Base-by-base conservation (phyloP, 148 eudicot genomes). In the Silene uniflora region DNA sequence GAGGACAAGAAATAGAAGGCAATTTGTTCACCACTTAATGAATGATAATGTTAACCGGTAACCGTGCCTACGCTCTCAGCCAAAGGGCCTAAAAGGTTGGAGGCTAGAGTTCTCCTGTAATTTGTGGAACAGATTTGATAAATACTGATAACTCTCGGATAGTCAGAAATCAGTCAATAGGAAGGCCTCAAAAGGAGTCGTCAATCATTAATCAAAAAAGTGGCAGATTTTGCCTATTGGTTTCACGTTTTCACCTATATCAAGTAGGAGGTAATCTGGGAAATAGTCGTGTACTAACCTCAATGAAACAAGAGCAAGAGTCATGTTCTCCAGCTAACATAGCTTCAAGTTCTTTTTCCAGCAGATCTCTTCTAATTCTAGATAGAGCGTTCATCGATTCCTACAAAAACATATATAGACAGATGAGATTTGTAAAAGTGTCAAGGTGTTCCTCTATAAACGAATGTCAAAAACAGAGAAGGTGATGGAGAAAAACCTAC, bases 271-370 rank as follows among this genome's bases (percentile, higher is more conserved):
- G 42, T 13, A 32, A 65, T 67, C 55, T 22, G 18, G 29, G 10
- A 39, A 39, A 39, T 39, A 39, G 8, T 39, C 44, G 18, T 23
- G 44, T 76, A 77, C 74, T 58, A 16, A 92, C 98, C 98, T 96
- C 99, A 60, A 96, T 89, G 80, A 87, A 96, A 83, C 99, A 96
- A 86, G 99, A 89, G 83, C 86, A 91, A 69, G 91, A 75, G 83
- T 96, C 99, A 39, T 89, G 89, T 71, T 96, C 99, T 74, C 93
- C 98, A 73, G 98, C 39, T 76, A 96, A 80, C 81, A 96, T 80
- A 78, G 99, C 99, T 76, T 88, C 91, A 42, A 92, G 90, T 84
- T 96, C 99, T 81, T 87, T 96, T 83, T 91, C 99, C 82, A 91
- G 91, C 65, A 89, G 74, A 77, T 77, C 83, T 76, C 76, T 87